Conservation (phyloP, 108 stramenopile genomes). For the Aureococcus anophagefferens region DNA sequence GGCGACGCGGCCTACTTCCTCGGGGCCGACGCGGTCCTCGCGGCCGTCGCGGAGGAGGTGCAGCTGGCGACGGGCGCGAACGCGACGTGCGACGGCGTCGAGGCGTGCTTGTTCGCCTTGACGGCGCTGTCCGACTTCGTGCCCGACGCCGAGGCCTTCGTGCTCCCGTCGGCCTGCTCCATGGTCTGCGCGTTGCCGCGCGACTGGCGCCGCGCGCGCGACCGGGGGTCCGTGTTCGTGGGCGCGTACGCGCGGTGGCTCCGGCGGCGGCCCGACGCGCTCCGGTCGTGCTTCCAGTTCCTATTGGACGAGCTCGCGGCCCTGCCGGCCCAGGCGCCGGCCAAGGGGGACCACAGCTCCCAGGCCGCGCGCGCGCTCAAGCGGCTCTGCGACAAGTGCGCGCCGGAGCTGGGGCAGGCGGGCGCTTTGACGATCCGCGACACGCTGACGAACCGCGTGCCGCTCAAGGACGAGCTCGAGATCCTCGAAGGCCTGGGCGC, state of each 20-base stretch:
- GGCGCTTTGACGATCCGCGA: slow-evolving; percentile 63
- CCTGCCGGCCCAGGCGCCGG: not conserved
- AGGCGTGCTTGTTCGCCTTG: slow-evolving; percentile 68
- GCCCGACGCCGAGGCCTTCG: slow-evolving; percentile 53
- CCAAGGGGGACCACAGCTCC: not conserved
- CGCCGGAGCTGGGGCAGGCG: slow-evolving; percentile 53
- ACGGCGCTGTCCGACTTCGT: slow-evolving; percentile 59
- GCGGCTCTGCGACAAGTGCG: slow-evolving; percentile 63
- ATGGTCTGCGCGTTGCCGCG: slow-evolving; percentile 61
- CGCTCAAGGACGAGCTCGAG: slow-evolving; percentile 71
- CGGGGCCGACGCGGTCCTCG: not conserved
- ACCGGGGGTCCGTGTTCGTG: slow-evolving; percentile 61
- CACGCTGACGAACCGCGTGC: slow-evolving; percentile 13
- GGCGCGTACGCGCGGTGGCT: slow-evolving; percentile 78
- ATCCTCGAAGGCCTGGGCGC: slow-evolving; percentile 76
- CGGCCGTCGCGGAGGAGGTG: not conserved
- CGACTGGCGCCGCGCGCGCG: slow-evolving; percentile 51
- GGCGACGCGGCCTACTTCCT: not conserved
- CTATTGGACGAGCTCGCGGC: slow-evolving; percentile 9
- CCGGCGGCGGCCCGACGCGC: slow-evolving; percentile 51
- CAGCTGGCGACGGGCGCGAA: not conserved
- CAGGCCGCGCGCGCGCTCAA: slow-evolving; percentile 73
- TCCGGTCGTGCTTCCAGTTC: slow-evolving; percentile 66
- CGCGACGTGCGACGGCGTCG: slow-evolving; percentile 37
- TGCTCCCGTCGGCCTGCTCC: slow-evolving; percentile 61